phyloP scores from a whole-genome alignment of 2,329 filamentous ascomycete species.

The Trichoderma asperellum region DNA sequence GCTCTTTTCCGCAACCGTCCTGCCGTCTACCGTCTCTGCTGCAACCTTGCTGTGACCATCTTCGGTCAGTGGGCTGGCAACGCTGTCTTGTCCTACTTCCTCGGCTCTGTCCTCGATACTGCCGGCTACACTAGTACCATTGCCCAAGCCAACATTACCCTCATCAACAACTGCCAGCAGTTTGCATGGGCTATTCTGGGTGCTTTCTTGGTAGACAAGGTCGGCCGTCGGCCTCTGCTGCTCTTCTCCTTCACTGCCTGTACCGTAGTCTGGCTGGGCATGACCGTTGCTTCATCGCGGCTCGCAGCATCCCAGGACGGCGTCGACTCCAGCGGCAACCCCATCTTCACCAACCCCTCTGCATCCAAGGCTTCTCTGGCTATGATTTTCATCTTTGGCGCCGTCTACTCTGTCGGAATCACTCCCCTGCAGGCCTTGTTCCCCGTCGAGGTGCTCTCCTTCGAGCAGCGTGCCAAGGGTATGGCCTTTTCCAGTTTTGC shows the following conservation, averaged over 20 bases:
- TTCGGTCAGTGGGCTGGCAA: conserved; percentile 50
- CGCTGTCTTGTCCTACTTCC: conserved; percentile 53
- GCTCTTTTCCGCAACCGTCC: conserved; percentile 49
- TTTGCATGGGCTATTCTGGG: conserved; percentile 55
- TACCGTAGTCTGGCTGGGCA: conserved; percentile 54
- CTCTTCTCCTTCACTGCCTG: conserved; percentile 54
- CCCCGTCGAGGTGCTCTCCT: conserved; percentile 55
- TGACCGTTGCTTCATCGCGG: conserved; percentile 52
- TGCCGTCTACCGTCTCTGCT: conserved; percentile 45
- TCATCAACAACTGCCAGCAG: conserved; percentile 56
- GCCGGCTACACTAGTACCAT: conserved; percentile 50
- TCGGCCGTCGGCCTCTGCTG: conserved; percentile 58
- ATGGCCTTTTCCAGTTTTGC: conserved; percentile 53
- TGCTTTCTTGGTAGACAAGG: conserved; percentile 52
- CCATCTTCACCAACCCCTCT: conserved; percentile 40
- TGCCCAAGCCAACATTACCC: conserved; percentile 53
- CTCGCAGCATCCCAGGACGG: conserved; percentile 41
- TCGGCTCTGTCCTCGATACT: conserved; percentile 53
- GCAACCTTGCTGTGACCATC: conserved; percentile 47
- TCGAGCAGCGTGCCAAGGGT: conserved; percentile 58
- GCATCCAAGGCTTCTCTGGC: conserved; percentile 53
- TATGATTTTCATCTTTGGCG: conserved; percentile 59
- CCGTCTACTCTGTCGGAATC: conserved; percentile 53
- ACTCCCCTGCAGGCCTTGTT: conserved; percentile 48
- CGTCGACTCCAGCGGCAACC: conserved; percentile 36